These are phyloP conservation scores for Rosa chinensis DNA, from an alignment of 306 rosid species.

Conservation along the genomic window DNA sequence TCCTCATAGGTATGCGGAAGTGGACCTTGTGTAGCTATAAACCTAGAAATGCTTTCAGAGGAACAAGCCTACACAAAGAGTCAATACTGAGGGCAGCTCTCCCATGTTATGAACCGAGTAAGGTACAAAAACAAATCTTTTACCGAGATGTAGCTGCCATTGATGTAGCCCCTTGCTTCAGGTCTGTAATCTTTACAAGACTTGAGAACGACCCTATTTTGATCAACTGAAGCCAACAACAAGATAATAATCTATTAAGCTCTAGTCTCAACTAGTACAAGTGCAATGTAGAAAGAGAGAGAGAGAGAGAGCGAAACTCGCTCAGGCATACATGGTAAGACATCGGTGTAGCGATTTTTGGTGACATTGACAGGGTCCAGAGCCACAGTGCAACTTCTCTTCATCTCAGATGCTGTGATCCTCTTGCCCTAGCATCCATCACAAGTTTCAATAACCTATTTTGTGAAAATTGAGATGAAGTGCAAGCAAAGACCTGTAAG, in stretches of 20 bases:
- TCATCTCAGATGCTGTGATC: slow-evolving; percentile 45
- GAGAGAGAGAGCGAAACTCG: neutral
- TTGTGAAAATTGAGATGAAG: no score
- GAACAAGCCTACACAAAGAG: slow-evolving; percentile 33
- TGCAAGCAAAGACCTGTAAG: slow-evolving; percentile 38
- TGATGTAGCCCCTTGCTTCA: slow-evolving; percentile 77
- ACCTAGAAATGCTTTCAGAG: slow-evolving; percentile 47
- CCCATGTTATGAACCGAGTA: no score
- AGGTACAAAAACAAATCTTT: neutral
- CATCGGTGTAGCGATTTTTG: slow-evolving; percentile 79
- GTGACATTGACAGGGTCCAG: slow-evolving; percentile 54
- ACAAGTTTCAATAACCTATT: neutral
- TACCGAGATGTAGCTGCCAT: slow-evolving; percentile 84
- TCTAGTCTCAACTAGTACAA: neutral
- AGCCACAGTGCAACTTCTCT: slow-evolving; percentile 61
- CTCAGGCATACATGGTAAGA: slow-evolving; percentile 64
- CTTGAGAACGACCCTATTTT: slow-evolving; percentile 62
- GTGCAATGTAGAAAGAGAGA: neutral
- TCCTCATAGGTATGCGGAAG: slow-evolving; percentile 86
- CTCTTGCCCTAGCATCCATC: neutral
- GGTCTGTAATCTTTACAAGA: slow-evolving; percentile 79
- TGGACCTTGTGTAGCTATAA: slow-evolving; percentile 98
- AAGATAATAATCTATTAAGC: neutral
- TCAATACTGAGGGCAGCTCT: neutral
- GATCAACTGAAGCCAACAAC: slow-evolving; percentile 62